Conservation (phyloP, 345 rosid species). For the Hypericum androsaemum region DNA sequence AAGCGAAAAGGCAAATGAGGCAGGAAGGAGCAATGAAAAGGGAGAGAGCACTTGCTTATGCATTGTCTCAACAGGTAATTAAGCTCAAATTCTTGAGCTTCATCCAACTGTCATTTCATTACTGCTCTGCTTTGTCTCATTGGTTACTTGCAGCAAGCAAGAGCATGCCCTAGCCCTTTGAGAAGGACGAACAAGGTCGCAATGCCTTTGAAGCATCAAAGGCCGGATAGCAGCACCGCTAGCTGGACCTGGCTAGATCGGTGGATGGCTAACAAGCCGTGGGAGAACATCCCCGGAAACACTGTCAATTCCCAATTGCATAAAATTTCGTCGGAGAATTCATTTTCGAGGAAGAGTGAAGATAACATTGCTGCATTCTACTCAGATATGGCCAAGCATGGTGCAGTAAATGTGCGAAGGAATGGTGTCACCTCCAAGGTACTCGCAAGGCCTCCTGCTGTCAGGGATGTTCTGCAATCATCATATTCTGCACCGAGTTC, state of each 20-base stretch:
- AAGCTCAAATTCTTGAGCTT: background rate
- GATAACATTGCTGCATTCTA: slow-evolving; percentile 21
- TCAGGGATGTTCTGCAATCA: slow-evolving; percentile 21
- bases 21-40: slow-evolving; percentile 84
- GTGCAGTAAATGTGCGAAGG: slow-evolving; percentile 48
- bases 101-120: too few relatives aligned
- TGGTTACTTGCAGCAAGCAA: background rate
- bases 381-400: slow-evolving; percentile 29
- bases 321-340: slow-evolving; percentile 12
- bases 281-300: slow-evolving; percentile 54
- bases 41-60: slow-evolving; percentile 78
- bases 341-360: slow-evolving; percentile 44
- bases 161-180: background rate
- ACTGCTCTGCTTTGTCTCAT: too few relatives aligned
- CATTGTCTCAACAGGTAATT: slow-evolving; percentile 55
- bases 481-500: slow-evolving; percentile 50
- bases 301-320: slow-evolving; percentile 15
- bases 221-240: slow-evolving; percentile 29
- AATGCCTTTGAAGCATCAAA: slow-evolving; percentile 26
- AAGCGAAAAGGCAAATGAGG: slow-evolving; percentile 54
- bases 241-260: slow-evolving; percentile 58
- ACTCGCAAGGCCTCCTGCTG: slow-evolving; percentile 39
- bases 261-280: slow-evolving; percentile 79
- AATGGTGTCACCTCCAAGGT: slow-evolving; percentile 47
- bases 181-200: slow-evolving; percentile 18